phyloP scores from a whole-genome alignment of 495 filamentous ascomycete species.

The Aspergillus heteromorphus region DNA sequence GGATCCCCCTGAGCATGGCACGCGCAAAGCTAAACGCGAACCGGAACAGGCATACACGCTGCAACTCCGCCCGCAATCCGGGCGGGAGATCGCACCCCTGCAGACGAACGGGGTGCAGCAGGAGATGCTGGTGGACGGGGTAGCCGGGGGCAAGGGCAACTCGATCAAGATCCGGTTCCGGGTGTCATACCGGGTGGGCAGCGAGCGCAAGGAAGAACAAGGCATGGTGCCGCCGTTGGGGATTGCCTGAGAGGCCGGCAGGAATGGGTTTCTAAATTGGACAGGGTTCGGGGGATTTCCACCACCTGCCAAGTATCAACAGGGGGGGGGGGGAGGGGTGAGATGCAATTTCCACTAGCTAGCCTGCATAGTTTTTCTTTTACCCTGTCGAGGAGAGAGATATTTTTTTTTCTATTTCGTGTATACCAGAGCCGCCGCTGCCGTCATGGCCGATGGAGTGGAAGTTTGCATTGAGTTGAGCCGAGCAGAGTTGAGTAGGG shows the following conservation, averaged over 20 bases:
- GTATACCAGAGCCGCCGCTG: background rate
- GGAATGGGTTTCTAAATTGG: no score
- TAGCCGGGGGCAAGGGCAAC: slow-evolving; percentile 64
- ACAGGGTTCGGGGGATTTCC: background rate
- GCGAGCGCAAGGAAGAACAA: slow-evolving; percentile 66
- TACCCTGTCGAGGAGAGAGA: background rate
- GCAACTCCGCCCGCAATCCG: slow-evolving; percentile 76
- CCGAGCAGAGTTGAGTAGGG: no score
- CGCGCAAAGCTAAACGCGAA: background rate
- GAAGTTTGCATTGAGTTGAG: no score
- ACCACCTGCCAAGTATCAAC: no score
- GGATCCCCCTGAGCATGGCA: background rate
- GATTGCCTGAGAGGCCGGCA: slow-evolving; percentile 51
- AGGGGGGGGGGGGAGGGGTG: background rate
- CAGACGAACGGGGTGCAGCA: slow-evolving; percentile 79
- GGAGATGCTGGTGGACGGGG: slow-evolving; percentile 69
- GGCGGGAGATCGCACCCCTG: slow-evolving; percentile 64
- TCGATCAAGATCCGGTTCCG: slow-evolving; percentile 85
- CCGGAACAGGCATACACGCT: slow-evolving; percentile 64
- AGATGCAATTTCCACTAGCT: background rate
- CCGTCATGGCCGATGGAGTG: background rate
- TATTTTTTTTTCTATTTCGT: background rate
- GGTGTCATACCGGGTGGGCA: slow-evolving; percentile 68
- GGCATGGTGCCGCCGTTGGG: slow-evolving; percentile 85
- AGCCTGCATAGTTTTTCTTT: slow-evolving; percentile 2